Evolutionary conservation across 2,329 filamentous ascomycete genomes (phyloP).

Genomic region (Helotiales sp.): DNA sequence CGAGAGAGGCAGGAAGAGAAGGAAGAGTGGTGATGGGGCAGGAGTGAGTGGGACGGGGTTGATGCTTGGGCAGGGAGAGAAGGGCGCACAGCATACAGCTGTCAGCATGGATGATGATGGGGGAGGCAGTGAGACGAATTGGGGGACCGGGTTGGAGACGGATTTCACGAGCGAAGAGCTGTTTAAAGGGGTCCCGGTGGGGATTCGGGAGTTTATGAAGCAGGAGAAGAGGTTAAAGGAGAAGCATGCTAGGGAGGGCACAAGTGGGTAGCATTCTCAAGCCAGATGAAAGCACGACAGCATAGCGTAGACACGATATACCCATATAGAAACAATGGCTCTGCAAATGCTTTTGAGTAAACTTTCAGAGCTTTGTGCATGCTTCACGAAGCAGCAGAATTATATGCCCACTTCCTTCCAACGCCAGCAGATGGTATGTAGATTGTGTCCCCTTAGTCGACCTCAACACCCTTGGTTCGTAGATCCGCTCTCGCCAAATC

Average conservation of each 20-base stretch:
- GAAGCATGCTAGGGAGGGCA: conserved; percentile 61
- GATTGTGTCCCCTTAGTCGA: conserved; percentile 29
- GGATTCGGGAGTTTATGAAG: conserved; percentile 96
- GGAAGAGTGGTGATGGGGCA: conserved; percentile 19
- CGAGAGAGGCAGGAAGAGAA: conserved; percentile 26
- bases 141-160: conserved; percentile 46
- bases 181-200: conserved; percentile 81
- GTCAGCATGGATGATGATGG: conserved; percentile 78
- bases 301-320: not conserved
- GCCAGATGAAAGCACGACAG: conserved; percentile 1
- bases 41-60: conserved; percentile 35
- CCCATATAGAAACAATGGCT: not conserved
- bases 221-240: conserved; percentile 88
- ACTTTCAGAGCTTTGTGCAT: not conserved
- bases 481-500: conserved; percentile 74
- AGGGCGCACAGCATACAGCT: conserved; percentile 42
- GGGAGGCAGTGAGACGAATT: conserved; percentile 71
- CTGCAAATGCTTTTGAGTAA: not conserved
- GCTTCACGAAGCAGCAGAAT: not conserved
- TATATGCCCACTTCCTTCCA: not conserved
- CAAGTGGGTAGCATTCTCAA: conserved; percentile 12
- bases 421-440: not conserved
- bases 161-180: conserved; percentile 65
- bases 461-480: conserved; percentile 69
- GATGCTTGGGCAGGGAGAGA: conserved; percentile 26